These are phyloP conservation scores for Tripidium arundinaceum DNA, from an alignment of 202 grass and related monocot genomes.

Conservation along the genomic window DNA sequence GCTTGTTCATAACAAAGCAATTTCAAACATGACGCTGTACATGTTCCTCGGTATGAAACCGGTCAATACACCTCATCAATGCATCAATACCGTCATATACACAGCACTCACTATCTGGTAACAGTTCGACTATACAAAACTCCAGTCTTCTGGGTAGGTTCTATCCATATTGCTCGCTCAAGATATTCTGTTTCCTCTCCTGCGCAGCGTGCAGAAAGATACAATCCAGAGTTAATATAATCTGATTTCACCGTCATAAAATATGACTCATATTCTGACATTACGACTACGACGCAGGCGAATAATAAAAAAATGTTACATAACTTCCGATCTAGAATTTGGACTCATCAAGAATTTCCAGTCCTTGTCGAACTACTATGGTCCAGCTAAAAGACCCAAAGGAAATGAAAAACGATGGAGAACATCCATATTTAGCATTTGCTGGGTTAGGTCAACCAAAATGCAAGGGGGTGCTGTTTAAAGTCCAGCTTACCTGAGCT, in stretches of 20 bases:
- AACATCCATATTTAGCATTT: background rate
- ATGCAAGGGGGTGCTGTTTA: background rate
- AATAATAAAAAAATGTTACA: background rate
- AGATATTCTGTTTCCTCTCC: constrained; percentile 20
- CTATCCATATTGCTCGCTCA: constrained; percentile 22
- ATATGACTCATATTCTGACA: background rate
- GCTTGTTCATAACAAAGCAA: background rate
- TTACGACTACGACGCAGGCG: background rate
- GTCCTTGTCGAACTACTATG: background rate
- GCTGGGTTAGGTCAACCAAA: background rate
- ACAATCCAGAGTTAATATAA: background rate
- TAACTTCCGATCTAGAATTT: background rate
- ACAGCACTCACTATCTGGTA: background rate
- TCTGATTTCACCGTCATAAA: background rate
- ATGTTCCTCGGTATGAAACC: background rate
- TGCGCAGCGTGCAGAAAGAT: background rate
- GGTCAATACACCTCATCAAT: background rate
- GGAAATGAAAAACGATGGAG: background rate
- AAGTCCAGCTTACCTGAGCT: background rate
- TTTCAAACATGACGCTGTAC: background rate
- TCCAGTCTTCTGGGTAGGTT: background rate
- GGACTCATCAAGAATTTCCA: background rate
- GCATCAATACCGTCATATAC: background rate
- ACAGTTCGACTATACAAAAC: background rate
- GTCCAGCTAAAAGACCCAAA: background rate